phyloP scores from a whole-genome alignment of 768 basidiomycete genomes.

The Amanita pseudoporphyria region DNA sequence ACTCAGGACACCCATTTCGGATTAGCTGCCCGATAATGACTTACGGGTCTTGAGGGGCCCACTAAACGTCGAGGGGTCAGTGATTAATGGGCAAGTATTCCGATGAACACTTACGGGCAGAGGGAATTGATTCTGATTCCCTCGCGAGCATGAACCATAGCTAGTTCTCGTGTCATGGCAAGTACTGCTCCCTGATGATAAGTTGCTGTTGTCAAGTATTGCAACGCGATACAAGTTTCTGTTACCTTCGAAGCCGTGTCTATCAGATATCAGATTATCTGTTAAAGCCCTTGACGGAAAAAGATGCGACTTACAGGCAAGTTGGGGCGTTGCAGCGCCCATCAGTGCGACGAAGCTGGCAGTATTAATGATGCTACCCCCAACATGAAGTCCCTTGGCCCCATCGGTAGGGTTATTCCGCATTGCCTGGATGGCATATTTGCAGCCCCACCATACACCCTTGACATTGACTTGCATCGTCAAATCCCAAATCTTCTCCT shows the following conservation, averaged over 20 bases:
- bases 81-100: conserved; percentile 5
- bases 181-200: conserved; percentile 79
- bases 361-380: conserved; percentile 95
- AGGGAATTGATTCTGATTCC: conserved; percentile 94
- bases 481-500: conserved; percentile 93
- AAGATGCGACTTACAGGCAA: conserved; percentile 70
- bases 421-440: conserved; percentile 97
- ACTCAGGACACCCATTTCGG: conserved; percentile 1
- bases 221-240: background rate
- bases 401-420: conserved; percentile 81
- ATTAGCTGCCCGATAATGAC: background rate
- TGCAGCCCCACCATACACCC: conserved; percentile 99
- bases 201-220: background rate
- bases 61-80: conserved; percentile 27
- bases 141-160: conserved; percentile 96
- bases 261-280: conserved; percentile 21
- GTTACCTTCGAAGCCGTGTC: conserved; percentile 90
- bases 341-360: conserved; percentile 94
- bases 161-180: conserved; percentile 95
- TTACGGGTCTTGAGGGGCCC: conserved; percentile 92
- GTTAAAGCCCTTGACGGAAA: background rate
- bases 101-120: conserved; percentile 62
- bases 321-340: conserved; percentile 95
- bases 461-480: conserved; percentile 94
- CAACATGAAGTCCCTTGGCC: conserved; percentile 66